Evolutionary conservation across 495 filamentous ascomycete genomes (phyloP), one percentile per base, ranked within the genome.

Genomic region (Clavariopsis aquatica): DNA sequence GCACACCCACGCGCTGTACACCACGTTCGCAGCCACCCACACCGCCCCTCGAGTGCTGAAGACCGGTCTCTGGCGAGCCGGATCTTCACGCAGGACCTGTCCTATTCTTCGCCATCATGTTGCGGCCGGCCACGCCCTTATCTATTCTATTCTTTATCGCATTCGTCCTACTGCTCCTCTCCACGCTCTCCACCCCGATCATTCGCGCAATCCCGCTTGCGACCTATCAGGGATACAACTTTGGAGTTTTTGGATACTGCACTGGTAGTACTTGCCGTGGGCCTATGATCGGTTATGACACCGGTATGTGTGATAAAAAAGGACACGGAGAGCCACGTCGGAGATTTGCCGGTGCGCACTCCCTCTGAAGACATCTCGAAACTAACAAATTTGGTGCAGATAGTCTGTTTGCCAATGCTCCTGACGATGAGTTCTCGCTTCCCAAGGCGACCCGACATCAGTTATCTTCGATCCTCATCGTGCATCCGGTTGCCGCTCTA

Each of bases 171-270:
- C 80, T 98, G 22, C 78, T 97, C 4, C 80, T 98, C 22, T 89
- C 92, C n/a, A 89, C 91, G 38, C 76, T 98, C 22, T 96, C 92
- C n/a, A 93, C 92, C 0, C 94, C 94, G 12, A 90, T 98, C 66
- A 86, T 98, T 72, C 88, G 88, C 69, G 81, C 78, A 12, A 93
- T 98, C 31, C 91, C 91, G 1, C 80, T 98, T 9, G 92, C 88
- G 19, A 87, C 83, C 13, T 94, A 85, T 71, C 72, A 86, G 20
- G 86, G 87, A 62, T 83, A 90, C 66, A 85, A 88, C 57, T 96
- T 96, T 77, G 94, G 94, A 7, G 94, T 98, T 13, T 94, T 97
- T 79, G 94, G 94, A 12, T 96, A 86, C 70, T 98, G 94, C 77
- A 79, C 86, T 55, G 75, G 72, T 7, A 73, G 72, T 27, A 66